Conservation (phyloP, 345 rosid genomes). For the Barbarea vulgaris region DNA sequence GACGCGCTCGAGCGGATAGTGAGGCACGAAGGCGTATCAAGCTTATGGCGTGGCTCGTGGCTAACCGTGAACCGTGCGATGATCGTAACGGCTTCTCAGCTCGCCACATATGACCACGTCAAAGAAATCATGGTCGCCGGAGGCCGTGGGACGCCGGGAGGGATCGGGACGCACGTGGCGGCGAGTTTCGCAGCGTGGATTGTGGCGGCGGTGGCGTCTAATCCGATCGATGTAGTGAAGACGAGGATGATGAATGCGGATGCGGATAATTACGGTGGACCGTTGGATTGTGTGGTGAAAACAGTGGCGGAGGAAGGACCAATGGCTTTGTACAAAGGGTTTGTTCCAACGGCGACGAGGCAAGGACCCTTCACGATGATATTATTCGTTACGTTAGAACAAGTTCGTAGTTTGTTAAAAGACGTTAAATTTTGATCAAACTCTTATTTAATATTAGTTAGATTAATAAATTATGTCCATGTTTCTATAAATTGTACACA, state of each 20-base stretch:
- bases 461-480: conserved; percentile 9
- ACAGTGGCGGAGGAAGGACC: conserved; percentile 76
- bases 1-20: conserved; percentile 69
- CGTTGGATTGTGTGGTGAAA: conserved; percentile 75
- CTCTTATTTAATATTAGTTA: not conserved
- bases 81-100: conserved; percentile 90
- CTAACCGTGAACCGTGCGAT: conserved; percentile 89
- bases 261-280: conserved; percentile 57
- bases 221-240: conserved; percentile 86
- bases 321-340: conserved; percentile 78
- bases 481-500: not conserved
- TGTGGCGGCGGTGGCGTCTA: conserved; percentile 82
- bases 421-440: conserved; percentile 34
- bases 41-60: conserved; percentile 81
- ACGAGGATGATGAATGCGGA: conserved; percentile 89
- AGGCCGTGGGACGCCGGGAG: conserved; percentile 58
- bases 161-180: conserved; percentile 74
- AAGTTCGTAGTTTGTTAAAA: conserved; percentile 61
- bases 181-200: conserved; percentile 83
- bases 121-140: conserved; percentile 59
- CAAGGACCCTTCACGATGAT: conserved; percentile 92
- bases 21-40: conserved; percentile 63
- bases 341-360: conserved; percentile 82
- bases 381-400: conserved; percentile 86
- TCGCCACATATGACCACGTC: conserved; percentile 80